phyloP scores from a whole-genome alignment of 257 asterid species.

The Leonotis leonurus region DNA sequence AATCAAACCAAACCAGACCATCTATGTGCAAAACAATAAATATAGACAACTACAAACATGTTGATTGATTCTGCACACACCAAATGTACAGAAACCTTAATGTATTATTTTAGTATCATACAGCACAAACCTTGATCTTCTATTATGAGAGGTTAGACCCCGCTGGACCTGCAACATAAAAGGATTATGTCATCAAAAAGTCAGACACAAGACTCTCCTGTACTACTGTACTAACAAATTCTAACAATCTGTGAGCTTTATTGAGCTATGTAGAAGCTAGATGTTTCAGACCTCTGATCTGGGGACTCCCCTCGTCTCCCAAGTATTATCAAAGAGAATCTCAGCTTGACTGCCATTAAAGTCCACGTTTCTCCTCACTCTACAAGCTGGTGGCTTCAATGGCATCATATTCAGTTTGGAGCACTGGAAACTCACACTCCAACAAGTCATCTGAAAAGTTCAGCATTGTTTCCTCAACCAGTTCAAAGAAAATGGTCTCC shows the following conservation, averaged over 20 bases:
- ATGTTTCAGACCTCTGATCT: constrained; percentile 2
- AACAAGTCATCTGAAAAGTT: constrained; percentile 30
- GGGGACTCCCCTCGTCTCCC: neutral
- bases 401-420: constrained; percentile 18
- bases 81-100: constrained; percentile 11
- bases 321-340: neutral
- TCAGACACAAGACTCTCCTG: constrained; percentile 6
- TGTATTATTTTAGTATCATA: neutral
- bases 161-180: constrained; percentile 12
- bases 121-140: constrained; percentile 15
- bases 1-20: too few species aligned
- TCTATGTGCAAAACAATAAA: constrained; percentile 21
- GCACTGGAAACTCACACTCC: constrained; percentile 5
- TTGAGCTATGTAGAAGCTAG: constrained; percentile 5
- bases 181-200: constrained; percentile 5
- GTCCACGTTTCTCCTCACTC: constrained; percentile 9
- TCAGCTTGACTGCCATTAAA: neutral
- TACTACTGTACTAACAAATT: constrained; percentile 13
- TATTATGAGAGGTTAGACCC: constrained; percentile 16
- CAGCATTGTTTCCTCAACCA: constrained; percentile 50
- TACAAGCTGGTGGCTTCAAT: constrained; percentile 21
- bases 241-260: constrained; percentile 16
- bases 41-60: constrained; percentile 8
- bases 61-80: constrained; percentile 17
- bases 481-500: constrained; percentile 46